Evolutionary conservation across 2,329 filamentous ascomycete species (phyloP), one percentile per base, ranked within the genome.

Genomic region (Diaporthe ilicicola): DNA sequence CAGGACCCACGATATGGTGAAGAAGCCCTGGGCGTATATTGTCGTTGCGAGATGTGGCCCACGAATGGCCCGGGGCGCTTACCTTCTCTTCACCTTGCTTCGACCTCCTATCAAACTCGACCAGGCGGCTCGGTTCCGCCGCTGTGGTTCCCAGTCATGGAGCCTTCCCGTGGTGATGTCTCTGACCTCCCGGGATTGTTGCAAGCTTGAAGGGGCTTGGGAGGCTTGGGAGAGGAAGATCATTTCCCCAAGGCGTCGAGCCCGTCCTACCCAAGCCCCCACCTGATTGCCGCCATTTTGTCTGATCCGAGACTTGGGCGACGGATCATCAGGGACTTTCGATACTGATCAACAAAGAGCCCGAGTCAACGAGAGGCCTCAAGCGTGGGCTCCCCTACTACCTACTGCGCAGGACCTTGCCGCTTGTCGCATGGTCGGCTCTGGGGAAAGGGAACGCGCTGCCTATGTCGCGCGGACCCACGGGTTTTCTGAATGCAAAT

Each of bases 301-400:
- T 64, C 13, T 64, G 44, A 22, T 51, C 46, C 53, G 53, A 68
- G 37, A 37, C 53, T 68, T 59, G 66, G 53, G 32, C 55, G 48
- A 51, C 10, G 53, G 53, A 68, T 68, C 65, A 56, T 48, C 53
- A 59, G 66, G 66, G 66, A 68, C 53, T 67, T 59, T 59, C 53
- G 66, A 68, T 68, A 59, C 66, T 27, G 66, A 59, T 68, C 66
- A 59, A 56, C 53, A 59, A 37, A 19, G 44, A 59, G 66, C 44
- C n/a, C 44, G 53, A 68, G 66, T 54, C 55, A 50, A 59, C 22
- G 32, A 68, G 66, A 68, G 53, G 66, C 66, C 66, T 68, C 66
- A 68, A 42, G 66, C 55, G 54, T 59, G 66, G 53, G 66, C 54
- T 48, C 10, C 66, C 50, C 66, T 50, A 37, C 37, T 55, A 32